phyloP scores from a whole-genome alignment of 495 filamentous ascomycete species.

The Penicillium goetzii region DNA sequence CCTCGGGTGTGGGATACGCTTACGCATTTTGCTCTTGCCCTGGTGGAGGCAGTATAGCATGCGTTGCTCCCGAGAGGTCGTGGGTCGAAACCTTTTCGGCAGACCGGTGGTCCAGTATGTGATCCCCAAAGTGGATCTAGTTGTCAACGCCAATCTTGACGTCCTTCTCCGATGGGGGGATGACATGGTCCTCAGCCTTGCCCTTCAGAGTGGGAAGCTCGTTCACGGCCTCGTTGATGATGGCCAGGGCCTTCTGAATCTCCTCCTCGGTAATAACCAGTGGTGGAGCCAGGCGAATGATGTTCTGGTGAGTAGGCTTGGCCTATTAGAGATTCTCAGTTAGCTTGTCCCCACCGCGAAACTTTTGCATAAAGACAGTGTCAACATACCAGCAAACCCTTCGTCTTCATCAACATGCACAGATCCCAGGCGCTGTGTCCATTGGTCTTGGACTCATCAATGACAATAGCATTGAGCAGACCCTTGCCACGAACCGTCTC shows the following conservation, averaged over 20 bases:
- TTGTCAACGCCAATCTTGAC: conserved; percentile 55
- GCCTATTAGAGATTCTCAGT: conserved; percentile 58
- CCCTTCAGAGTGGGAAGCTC: conserved; percentile 57
- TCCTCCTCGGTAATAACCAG: conserved; percentile 61
- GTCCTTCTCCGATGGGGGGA: conserved; percentile 55
- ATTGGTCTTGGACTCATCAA: conserved; percentile 84
- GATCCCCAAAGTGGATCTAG: conserved; percentile 27
- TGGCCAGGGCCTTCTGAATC: conserved; percentile 51
- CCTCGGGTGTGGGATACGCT: not conserved
- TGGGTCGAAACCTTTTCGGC: not conserved
- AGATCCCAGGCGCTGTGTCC: conserved; percentile 96
- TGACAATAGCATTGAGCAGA: conserved; percentile 92
- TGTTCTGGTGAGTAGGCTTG: conserved; percentile 98
- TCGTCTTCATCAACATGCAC: conserved; percentile 93
- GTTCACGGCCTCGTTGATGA: conserved; percentile 52
- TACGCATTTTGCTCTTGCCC: not conserved
- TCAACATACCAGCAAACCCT: conserved; percentile 81
- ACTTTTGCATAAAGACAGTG: not conserved
- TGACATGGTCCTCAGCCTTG: conserved; percentile 47
- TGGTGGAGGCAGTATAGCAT: not conserved
- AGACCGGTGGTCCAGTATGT: not conserved
- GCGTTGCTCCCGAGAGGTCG: not conserved
- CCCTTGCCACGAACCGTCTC: conserved; percentile 88
- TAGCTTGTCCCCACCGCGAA: conserved; percentile 29
- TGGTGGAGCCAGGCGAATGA: conserved; percentile 68